Percentiles rank a stretch among this genome's conserved stretches.
Conservation (phyloP, 768 basidiomycete species). For the Mycena alexandri region DNA sequence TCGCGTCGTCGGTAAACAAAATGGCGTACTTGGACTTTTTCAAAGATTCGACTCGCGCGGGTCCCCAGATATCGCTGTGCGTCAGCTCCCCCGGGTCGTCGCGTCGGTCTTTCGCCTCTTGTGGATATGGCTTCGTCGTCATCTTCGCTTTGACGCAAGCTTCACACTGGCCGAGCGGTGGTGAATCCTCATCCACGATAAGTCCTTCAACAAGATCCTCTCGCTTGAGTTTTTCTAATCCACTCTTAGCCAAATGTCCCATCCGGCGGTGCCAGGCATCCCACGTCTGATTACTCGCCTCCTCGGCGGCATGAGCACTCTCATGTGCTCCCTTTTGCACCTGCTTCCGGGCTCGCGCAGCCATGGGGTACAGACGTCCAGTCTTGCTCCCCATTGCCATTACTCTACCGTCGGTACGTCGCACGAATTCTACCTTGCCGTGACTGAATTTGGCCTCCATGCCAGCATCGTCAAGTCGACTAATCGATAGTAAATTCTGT, state of each 20-base stretch:
- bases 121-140: slow-evolving; percentile 25
- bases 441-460: slow-evolving; percentile 17
- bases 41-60: slow-evolving; percentile 24
- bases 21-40: slow-evolving; percentile 12
- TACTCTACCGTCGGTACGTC: slow-evolving; percentile 3
- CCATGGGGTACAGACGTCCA: neutral
- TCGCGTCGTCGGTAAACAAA: slow-evolving; percentile 24
- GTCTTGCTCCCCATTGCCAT: neutral
- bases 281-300: slow-evolving; percentile 28
- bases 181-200: slow-evolving; percentile 15
- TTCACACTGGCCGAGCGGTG: slow-evolving; percentile 26
- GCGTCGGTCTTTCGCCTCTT: neutral
- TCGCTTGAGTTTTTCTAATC: slow-evolving; percentile 16
- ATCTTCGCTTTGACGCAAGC: slow-evolving; percentile 32
- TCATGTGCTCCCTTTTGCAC: slow-evolving; percentile 12
- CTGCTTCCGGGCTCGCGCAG: slow-evolving; percentile 11
- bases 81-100: slow-evolving; percentile 26
- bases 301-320: slow-evolving; percentile 14
- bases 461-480: slow-evolving; percentile 30
- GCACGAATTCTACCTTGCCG: slow-evolving; percentile 16
- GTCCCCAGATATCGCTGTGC: slow-evolving; percentile 27
- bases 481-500: slow-evolving; percentile 21
- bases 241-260: slow-evolving; percentile 24
- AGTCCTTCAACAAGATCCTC: slow-evolving; percentile 27
- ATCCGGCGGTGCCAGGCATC: slow-evolving; percentile 29